A percentile compares a stretch with the other conserved stretches of the same genome.
Conservation (phyloP, 2,329 filamentous ascomycete genomes). For the Karstenula rhodostoma region DNA sequence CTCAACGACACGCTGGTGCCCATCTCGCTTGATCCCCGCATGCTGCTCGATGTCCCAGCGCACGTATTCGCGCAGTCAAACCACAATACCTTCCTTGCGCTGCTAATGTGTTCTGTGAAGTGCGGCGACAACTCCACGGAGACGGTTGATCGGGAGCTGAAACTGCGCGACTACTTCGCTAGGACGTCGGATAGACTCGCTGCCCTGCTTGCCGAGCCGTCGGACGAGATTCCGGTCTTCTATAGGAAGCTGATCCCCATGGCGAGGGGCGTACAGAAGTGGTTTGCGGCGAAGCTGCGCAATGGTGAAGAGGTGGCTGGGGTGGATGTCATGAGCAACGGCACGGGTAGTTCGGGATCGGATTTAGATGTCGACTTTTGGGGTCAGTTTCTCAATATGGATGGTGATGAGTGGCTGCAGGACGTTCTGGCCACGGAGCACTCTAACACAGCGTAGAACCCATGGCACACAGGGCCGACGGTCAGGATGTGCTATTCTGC, state of each 20-base stretch:
- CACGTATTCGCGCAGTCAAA: constrained; percentile 21
- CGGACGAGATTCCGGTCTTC: constrained; percentile 16
- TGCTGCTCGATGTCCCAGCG: constrained; percentile 18
- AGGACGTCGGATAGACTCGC: constrained; percentile 4
- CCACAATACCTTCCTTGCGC: constrained; percentile 19
- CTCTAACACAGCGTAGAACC: too few relatives aligned
- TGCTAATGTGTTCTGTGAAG: constrained; percentile 20
- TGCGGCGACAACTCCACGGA: constrained; percentile 16
- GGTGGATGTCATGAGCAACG: neutral
- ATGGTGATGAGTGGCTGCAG: constrained; percentile 25
- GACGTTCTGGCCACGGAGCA: constrained; percentile 6
- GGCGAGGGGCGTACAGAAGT: constrained; percentile 16
- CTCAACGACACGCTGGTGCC: constrained; percentile 17
- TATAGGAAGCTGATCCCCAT: constrained; percentile 16
- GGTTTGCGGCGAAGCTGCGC: constrained; percentile 11
- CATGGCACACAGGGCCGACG: too few relatives aligned
- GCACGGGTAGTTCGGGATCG: neutral
- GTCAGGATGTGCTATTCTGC: too few relatives aligned
- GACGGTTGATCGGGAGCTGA: constrained; percentile 14
- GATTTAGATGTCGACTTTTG: constrained; percentile 19
- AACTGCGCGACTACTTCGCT: constrained; percentile 15
- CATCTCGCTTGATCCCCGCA: constrained; percentile 8
- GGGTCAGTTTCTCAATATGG: constrained; percentile 21
- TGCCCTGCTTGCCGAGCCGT: neutral
- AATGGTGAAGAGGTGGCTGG: neutral